These are phyloP conservation scores for Botryosphaeria dothidea DNA, from an alignment of 2,329 filamentous ascomycete species.

Conservation along the genomic window DNA sequence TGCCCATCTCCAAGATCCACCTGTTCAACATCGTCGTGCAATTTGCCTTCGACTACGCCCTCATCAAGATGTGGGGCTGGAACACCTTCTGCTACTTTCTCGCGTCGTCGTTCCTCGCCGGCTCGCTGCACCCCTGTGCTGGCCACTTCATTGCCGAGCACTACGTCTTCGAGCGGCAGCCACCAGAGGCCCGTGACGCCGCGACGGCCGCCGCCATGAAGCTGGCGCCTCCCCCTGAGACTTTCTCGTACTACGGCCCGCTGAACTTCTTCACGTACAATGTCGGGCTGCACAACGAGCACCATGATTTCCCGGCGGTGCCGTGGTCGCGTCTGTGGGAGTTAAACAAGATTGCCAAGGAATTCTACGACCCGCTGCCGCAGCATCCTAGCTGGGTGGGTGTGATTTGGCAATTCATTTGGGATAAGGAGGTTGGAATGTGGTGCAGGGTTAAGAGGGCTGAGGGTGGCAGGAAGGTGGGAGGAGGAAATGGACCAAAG, in stretches of 20 bases:
- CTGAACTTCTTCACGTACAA: conserved; percentile 95
- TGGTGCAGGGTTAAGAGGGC: conserved; percentile 92
- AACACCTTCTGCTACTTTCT: conserved; percentile 80
- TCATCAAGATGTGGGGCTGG: conserved; percentile 61
- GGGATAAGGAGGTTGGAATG: conserved; percentile 84
- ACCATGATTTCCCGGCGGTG: conserved; percentile 96
- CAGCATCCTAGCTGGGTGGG: conserved; percentile 87
- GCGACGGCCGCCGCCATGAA: conserved; percentile 33
- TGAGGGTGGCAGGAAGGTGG: conserved; percentile 68
- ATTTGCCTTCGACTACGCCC: conserved; percentile 70
- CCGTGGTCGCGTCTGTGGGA: conserved; percentile 86
- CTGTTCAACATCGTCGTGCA: conserved; percentile 78
- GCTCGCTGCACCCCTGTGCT: conserved; percentile 88
- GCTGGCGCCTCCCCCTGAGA: conserved; percentile 70
- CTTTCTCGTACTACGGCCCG: conserved; percentile 93
- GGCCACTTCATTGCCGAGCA: conserved; percentile 99
- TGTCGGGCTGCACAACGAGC: conserved; percentile 96
- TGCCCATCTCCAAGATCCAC: conserved; percentile 85
- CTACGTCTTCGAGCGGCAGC: conserved; percentile 50
- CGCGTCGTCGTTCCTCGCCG: conserved; percentile 88
- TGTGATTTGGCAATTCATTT: conserved; percentile 94
- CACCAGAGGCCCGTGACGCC: conserved; percentile 60
- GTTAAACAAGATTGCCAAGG: conserved; percentile 76
- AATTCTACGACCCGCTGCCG: conserved; percentile 90
- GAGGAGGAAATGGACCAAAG: conserved; percentile 30